These are phyloP conservation scores for Flaveria linearis DNA, from an alignment of 129 eudicot species.

Conservation along the genomic window DNA sequence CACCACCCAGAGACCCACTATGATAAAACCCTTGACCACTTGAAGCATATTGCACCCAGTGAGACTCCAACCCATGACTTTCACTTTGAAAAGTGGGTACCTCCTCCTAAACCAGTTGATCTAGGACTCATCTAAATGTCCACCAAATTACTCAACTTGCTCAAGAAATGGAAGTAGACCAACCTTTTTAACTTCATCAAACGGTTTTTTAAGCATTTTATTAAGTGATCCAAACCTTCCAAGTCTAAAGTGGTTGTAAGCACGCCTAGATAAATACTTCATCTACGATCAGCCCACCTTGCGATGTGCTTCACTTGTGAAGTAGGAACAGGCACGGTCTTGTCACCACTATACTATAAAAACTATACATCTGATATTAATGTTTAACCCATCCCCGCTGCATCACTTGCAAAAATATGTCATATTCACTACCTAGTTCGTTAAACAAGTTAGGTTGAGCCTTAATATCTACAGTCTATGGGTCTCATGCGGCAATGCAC, in stretches of 20 bases:
- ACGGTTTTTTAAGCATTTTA: slow-evolving; percentile 80
- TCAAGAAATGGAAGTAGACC: slow-evolving; percentile 91
- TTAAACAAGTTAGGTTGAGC: slow-evolving; percentile 79
- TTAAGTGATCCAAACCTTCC: slow-evolving; percentile 76
- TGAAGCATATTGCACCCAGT: no score
- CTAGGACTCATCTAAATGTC: slow-evolving; percentile 35
- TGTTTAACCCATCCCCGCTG: slow-evolving; percentile 98
- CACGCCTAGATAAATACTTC: slow-evolving; percentile 91
- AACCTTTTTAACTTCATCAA: slow-evolving; percentile 67
- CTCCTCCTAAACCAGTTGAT: no score
- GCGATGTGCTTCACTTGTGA: slow-evolving; percentile 97
- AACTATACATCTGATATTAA: slow-evolving; percentile 70
- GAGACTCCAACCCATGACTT: no score
- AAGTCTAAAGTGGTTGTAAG: slow-evolving; percentile 69
- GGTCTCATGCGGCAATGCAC: slow-evolving; percentile 96
- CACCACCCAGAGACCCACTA: no score
- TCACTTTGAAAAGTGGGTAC: no score
- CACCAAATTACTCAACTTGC: slow-evolving; percentile 92
- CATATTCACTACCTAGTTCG: slow-evolving; percentile 69
- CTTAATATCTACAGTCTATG: slow-evolving; percentile 47
- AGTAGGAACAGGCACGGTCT: slow-evolving; percentile 71
- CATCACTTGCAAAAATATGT: slow-evolving; percentile 96
- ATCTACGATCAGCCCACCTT: slow-evolving; percentile 95
- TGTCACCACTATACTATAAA: slow-evolving; percentile 84
- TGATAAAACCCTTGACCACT: no score